These are phyloP conservation scores for Trichoderma lentiforme DNA, from an alignment of 2,329 filamentous ascomycete genomes.

Conservation along the genomic window DNA sequence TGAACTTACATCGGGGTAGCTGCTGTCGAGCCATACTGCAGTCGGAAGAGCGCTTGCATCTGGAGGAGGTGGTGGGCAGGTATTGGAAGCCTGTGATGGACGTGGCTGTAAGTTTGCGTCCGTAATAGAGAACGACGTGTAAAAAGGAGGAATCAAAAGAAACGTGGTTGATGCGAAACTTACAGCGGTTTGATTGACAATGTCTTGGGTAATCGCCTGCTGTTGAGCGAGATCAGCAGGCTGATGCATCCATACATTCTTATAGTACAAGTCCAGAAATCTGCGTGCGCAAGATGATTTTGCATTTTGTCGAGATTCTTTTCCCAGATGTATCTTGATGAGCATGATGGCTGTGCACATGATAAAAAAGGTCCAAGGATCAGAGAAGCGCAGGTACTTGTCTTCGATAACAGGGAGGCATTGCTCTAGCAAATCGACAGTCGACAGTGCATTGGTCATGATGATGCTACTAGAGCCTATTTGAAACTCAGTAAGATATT, in stretches of 20 bases:
- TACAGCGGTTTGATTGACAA: not conserved
- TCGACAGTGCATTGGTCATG: constrained; percentile 3
- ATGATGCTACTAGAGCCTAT: not conserved
- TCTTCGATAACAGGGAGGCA: constrained; percentile 7
- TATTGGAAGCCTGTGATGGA: not conserved
- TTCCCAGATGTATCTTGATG: constrained; percentile 2
- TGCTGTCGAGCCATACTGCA: constrained; percentile 9
- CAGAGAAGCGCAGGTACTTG: not conserved
- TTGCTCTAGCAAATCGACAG: not conserved
- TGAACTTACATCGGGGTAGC: constrained; percentile 5
- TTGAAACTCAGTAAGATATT: not conserved
- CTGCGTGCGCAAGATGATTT: not conserved
- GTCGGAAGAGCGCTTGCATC: not conserved
- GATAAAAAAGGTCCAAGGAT: constrained; percentile 11
- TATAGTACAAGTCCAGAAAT: constrained; percentile 9
- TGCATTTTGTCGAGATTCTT: constrained; percentile 2
- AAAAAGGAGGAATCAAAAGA: too few species aligned
- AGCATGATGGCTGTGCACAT: constrained; percentile 9
- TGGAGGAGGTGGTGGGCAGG: not conserved
- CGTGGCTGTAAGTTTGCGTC: not conserved
- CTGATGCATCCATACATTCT: constrained; percentile 11
- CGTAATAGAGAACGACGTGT: not conserved
- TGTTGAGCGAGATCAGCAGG: constrained; percentile 5
- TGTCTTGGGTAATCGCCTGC: not conserved
- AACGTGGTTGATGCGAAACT: not conserved